phyloP scores from a whole-genome alignment of 163 green algal species.

The Chlamydomonas reinhardtii region DNA sequence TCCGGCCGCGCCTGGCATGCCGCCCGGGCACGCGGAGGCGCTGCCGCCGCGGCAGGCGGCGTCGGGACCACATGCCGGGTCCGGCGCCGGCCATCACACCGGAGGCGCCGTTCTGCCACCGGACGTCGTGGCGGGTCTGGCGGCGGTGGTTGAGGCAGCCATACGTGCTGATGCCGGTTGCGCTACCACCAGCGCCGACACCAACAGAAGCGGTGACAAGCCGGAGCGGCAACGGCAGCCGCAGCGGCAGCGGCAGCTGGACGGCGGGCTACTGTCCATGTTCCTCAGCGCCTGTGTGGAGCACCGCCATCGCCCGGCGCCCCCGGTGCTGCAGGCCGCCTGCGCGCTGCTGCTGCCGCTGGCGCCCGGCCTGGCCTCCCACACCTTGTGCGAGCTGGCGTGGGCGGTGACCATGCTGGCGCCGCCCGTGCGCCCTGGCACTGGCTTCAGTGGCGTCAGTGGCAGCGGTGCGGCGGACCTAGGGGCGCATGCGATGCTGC shows the following conservation, averaged over 20 bases:
- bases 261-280: slow-evolving; percentile 41
- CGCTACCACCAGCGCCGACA: neutral
- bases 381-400: slow-evolving; percentile 32
- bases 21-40: neutral
- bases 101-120: neutral
- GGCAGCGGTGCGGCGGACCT: neutral
- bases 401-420: slow-evolving; percentile 22
- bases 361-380: slow-evolving; percentile 3
- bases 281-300: slow-evolving; percentile 21
- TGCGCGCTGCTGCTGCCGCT: slow-evolving; percentile 15
- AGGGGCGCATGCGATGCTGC: slow-evolving; percentile 4
- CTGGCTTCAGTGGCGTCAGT: neutral
- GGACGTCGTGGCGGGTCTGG: neutral
- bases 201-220: neutral
- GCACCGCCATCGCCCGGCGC: slow-evolving; percentile 6
- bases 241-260: neutral
- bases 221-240: neutral
- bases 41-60: neutral
- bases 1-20: too few species aligned
- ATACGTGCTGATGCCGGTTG: neutral
- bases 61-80: neutral
- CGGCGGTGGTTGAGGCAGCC: slow-evolving; percentile 3
- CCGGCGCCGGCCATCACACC: neutral
- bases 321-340: slow-evolving; percentile 15
- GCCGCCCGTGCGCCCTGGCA: neutral